Base-by-base conservation (phyloP, 176 grass and related monocot species). In the Paspalum notatum region DNA sequence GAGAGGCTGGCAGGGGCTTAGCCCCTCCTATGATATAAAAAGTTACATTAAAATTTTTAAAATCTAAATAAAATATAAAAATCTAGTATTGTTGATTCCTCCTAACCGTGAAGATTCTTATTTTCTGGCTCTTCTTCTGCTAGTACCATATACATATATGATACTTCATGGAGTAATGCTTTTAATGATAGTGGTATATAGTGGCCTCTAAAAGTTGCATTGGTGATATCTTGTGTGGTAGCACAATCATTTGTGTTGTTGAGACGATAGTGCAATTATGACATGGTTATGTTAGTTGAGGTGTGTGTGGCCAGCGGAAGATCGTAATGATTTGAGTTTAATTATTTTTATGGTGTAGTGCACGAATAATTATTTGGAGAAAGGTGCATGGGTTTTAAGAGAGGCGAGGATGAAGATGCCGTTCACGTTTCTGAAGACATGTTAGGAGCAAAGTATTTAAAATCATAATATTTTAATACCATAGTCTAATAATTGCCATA, bases 261-360 rank as follows among this genome's bases (percentile, higher is more conserved):
- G 43, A 43, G 9, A n/a, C n/a, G n/a, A 1, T 44, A 26, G 53
- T 11, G 27, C 24, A 77, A 32, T 32, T 32, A 44, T 78, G 6
- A 75, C 62, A 26, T 12, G 44, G 21, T 71, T 71, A 51, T 71
- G 54, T 71, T 62, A 52, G 27, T 71, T 78, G 83, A 40, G 54
- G 64, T 53, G 45, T 65, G 47, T 47, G 48, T 46, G 65, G 40
- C n/a, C 50, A 58, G 38, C n/a, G 41, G 14, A 18, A 39, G 61
- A 8, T 10, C 12, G 5, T 48, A 39, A 21, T 44, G 18, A 12
- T 20, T 38, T n/a, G 9, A 3, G 38, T 49, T 26, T 57, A n/a
- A n/a, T n/a, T 32, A 17, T 63, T 54, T 2, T 37, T 66, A 22
- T 24, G 68, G 17, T 59, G 14, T 4, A 55, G 46, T 50, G 48